Evolutionary conservation across 805 yeast species (phyloP), one percentile per base, ranked within the genome.

Genomic region (Kodamaea restingae): DNA sequence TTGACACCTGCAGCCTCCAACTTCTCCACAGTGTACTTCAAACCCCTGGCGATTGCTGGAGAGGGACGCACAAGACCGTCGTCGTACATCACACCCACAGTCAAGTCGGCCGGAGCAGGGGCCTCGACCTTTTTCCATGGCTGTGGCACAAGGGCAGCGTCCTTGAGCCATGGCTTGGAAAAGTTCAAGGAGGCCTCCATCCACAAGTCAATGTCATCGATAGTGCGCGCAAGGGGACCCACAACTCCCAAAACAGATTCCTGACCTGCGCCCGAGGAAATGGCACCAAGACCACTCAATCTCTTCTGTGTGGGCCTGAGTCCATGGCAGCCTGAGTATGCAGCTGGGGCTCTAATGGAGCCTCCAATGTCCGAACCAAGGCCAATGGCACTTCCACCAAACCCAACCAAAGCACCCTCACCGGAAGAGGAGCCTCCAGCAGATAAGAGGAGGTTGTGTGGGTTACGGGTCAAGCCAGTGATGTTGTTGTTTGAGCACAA

Each of bases 371-470:
- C 88, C 18, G 84, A 75, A 30, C 87, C 87, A 31, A 78, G 65
- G 14, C 84, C 90, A 31, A 81, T 46, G 1, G 78, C 73, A 14
- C 84, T 76, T 4, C 78, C 86, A 38, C 70, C 74, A 55, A 76
- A 69, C 2, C 75, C 77, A 38, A 79, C 74, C 44, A 76, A 55
- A 0, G 84, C 78, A 46, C 86, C 84, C 56, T 81, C 88, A 44
- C 88, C 88, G 28, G 84, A 81, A 3, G 84, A 77, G 1, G 84
- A 77, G n/a, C 88, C 88, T 46, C 88, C 87, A 2, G 83, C 70
- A 14, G 83, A 73, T 42, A 80, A 63, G 18, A 69, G 59, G 27
- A 79, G 64, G 48, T 81, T 81, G 58, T 65, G 60, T 1, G 84
- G 76, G 52, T 81, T 81, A 52, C 74, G 65, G 4, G 84, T 68